These are phyloP conservation scores for Triglochin maritima DNA, from an alignment of 106 monocot species.

Conservation along the genomic window DNA sequence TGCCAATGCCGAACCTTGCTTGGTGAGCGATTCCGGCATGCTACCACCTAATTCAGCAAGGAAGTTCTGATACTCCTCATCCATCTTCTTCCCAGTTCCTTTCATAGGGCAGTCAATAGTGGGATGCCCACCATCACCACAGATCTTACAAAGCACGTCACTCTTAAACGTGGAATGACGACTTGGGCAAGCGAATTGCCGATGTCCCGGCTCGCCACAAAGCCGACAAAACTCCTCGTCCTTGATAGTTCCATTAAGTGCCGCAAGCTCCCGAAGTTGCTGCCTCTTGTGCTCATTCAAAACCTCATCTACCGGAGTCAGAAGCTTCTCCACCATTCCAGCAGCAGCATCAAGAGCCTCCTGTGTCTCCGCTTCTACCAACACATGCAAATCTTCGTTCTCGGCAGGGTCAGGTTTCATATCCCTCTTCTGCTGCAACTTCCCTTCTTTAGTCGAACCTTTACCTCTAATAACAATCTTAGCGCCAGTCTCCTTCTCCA, in stretches of 20 bases:
- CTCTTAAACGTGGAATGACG: conserved; percentile 66
- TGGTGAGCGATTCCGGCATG: conserved; percentile 57
- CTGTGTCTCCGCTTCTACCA: conserved; percentile 89
- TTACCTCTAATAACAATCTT: conserved; percentile 96
- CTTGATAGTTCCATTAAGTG: conserved; percentile 82
- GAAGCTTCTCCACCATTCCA: conserved; percentile 86
- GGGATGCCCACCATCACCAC: conserved; percentile 91
- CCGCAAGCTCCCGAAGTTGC: conserved; percentile 83
- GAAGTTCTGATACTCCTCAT: conserved; percentile 92
- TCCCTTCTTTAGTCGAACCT: conserved; percentile 85
- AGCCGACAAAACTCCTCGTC: conserved; percentile 89
- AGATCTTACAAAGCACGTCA: conserved; percentile 78
- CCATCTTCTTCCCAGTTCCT: conserved; percentile 83
- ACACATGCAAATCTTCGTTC: conserved; percentile 90
- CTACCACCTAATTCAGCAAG: conserved; percentile 77
- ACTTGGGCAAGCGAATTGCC: conserved; percentile 80
- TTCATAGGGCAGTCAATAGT: conserved; percentile 92
- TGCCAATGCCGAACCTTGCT: conserved; percentile 16
- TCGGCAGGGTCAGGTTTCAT: conserved; percentile 70
- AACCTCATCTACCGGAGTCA: conserved; percentile 77
- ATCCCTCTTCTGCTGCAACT: conserved; percentile 85
- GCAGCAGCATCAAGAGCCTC: conserved; percentile 82
- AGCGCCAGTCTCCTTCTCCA: conserved; percentile 98
- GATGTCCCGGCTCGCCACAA: conserved; percentile 82
- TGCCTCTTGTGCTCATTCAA: conserved; percentile 91